A percentile compares a stretch with the other conserved stretches of the same genome.
Conservation (phyloP, 2,329 filamentous ascomycete genomes). For the Bipolaris oryzae region DNA sequence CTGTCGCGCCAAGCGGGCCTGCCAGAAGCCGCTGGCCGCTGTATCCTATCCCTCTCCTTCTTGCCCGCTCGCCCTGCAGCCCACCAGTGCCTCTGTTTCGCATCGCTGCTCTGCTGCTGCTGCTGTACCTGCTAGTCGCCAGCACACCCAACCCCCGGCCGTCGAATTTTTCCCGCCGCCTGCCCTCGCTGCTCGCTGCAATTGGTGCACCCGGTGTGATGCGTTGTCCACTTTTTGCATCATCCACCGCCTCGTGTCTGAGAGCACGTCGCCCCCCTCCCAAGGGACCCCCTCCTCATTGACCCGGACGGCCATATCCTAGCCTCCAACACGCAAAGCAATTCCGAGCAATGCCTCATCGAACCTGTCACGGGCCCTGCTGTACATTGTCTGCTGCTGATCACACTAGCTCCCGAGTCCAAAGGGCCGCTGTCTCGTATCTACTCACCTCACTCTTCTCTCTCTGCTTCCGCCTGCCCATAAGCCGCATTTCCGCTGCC, state of each 20-base stretch:
- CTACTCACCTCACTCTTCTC: too few relatives aligned
- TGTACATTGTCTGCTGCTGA: slow-evolving; percentile 14
- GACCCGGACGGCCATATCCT: slow-evolving; percentile 5
- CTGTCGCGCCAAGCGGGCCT: slow-evolving; percentile 10
- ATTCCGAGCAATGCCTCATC: slow-evolving; percentile 3
- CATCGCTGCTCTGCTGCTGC: slow-evolving; percentile 9
- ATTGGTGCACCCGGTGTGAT: slow-evolving; percentile 25
- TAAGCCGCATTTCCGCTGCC: slow-evolving; percentile 13
- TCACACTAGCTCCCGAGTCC: slow-evolving; percentile 16
- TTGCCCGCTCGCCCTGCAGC: slow-evolving; percentile 1
- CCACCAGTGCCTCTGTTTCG: slow-evolving; percentile 13
- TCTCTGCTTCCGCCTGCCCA: neutral
- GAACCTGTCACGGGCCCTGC: slow-evolving; percentile 13
- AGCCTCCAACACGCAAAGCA: slow-evolving; percentile 3
- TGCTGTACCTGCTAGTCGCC: slow-evolving; percentile 3
- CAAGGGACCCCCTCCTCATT: slow-evolving; percentile 1
- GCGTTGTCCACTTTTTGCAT: slow-evolving; percentile 34
- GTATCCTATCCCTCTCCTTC: neutral
- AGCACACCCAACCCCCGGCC: slow-evolving; percentile 15
- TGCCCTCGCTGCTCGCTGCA: slow-evolving; percentile 7
- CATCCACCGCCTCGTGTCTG: slow-evolving; percentile 21
- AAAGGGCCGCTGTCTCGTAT: slow-evolving; percentile 16
- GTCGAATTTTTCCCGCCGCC: slow-evolving; percentile 14
- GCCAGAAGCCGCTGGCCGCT: slow-evolving; percentile 4
- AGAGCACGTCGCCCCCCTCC: slow-evolving; percentile 5